Base-by-base conservation (phyloP, 148 eudicot species). In the Spergularia marina region DNA sequence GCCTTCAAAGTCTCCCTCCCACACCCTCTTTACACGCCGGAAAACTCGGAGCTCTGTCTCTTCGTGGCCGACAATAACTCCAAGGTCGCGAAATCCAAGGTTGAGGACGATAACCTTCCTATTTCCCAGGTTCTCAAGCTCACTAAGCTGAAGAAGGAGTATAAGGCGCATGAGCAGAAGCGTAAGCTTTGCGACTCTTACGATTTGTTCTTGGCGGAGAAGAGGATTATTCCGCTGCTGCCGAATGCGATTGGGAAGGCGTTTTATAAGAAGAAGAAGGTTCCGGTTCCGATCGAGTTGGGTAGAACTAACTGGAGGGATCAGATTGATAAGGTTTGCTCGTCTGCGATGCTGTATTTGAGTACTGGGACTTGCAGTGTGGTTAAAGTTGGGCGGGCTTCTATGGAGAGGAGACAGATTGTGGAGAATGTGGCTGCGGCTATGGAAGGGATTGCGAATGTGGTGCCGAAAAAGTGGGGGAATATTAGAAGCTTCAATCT, bases 311-410 rank as follows among this genome's bases (percentile, higher is more conserved):
- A 89, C 65, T 86, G 97, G 92, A 92, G 86, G 80, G 92, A 82
- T 71, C 91, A 95, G 81, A 88, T 95, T 53, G 96, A 85, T 65
- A 83, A 83, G 78, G 85, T 83, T n/a, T 86, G 88, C 56, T 44
- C 70, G 12, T 83, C 90, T 18, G 92, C 86, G 6, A 64, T 91
- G 79, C 58, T 90, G 78, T 87, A 83, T 72, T 49, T 95, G 63
- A 83, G 80, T 79, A 86, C 86, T 0, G 98, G 98, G 72, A 95
- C 86, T 77, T 95, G 98, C 76, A 70, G 91, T 73, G 89, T 87
- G 65, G 78, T 92, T 60, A 90, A 77, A 73, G 87, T 92, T 4
- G 97, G 84, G 4, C 89, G 84, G 67, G 80, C 60, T 21, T 80
- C 86, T 0, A 92, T 95, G 97, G 75, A 23, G 70, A 20, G 30